Evolutionary conservation across 2,329 filamentous ascomycete genomes (phyloP).

Genomic region (Xylaria sp.): DNA sequence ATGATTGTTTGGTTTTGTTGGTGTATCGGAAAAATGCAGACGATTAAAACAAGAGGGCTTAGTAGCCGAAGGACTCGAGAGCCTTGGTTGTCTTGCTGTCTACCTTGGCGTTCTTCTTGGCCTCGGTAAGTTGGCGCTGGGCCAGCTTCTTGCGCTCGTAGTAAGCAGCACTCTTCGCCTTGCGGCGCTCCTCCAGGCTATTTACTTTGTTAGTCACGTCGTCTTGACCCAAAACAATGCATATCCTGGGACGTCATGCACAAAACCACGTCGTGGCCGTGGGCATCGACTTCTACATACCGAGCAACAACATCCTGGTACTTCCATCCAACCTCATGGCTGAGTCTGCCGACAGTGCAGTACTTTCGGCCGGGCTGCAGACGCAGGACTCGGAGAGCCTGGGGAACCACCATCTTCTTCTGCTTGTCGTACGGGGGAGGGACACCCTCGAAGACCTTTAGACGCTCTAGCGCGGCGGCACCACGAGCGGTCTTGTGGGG

Average conservation of each 20-base stretch:
- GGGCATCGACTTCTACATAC: constrained; percentile 65
- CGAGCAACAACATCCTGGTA: constrained; percentile 99
- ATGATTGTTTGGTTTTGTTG: constrained; percentile 46
- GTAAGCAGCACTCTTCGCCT: constrained; percentile 99
- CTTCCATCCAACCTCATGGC: constrained; percentile 99
- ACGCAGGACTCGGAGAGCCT: constrained; percentile 94
- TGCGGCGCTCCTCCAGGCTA: constrained; percentile 99
- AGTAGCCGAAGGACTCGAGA: constrained; percentile 92
- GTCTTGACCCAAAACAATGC: not conserved
- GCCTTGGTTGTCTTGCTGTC: constrained; percentile 88
- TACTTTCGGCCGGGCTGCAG: constrained; percentile 99
- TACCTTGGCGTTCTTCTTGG: constrained; percentile 90
- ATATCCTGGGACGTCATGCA: not conserved
- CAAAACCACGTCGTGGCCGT: not conserved
- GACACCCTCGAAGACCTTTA: constrained; percentile 99
- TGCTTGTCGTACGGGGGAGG: constrained; percentile 99
- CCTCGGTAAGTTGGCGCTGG: constrained; percentile 87
- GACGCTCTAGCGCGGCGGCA: constrained; percentile 94
- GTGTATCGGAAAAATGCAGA: constrained; percentile 47
- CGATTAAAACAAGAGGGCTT: constrained; percentile 54
- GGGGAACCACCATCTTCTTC: constrained; percentile 99
- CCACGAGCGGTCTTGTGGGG: constrained; percentile 99
- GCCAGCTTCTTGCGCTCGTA: constrained; percentile 99
- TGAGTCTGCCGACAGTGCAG: constrained; percentile 98
- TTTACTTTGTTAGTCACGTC: constrained; percentile 39